phyloP scores from a whole-genome alignment of 148 eudicot genomes.

The Nepenthes gracilis region DNA sequence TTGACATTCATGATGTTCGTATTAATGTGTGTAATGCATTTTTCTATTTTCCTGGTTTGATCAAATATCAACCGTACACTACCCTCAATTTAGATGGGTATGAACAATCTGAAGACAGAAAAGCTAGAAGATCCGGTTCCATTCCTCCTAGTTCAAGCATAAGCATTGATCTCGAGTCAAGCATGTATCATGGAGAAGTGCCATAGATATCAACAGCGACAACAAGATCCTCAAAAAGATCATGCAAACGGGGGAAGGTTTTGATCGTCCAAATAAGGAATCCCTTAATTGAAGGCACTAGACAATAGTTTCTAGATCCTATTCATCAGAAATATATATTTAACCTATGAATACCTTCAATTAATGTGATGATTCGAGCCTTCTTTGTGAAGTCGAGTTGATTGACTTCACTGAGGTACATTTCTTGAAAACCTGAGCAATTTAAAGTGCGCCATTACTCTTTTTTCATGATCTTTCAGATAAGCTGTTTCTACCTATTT shows the following conservation, averaged over 20 bases:
- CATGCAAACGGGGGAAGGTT: slow-evolving; percentile 24
- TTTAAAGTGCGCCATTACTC: neutral
- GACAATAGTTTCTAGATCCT: no score
- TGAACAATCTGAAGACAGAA: slow-evolving; percentile 4
- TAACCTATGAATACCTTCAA: no score
- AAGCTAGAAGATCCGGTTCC: slow-evolving; percentile 2
- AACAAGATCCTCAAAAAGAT: slow-evolving; percentile 29
- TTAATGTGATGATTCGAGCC: neutral
- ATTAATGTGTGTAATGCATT: neutral
- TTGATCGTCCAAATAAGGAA: slow-evolving; percentile 32
- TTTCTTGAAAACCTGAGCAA: neutral
- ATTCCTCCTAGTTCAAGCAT: slow-evolving; percentile 5
- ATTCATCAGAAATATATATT: no score
- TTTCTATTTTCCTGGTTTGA: neutral
- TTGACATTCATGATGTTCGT: neutral
- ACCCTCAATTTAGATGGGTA: slow-evolving; percentile 24
- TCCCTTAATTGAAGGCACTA: slow-evolving; percentile 25
- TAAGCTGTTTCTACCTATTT: neutral
- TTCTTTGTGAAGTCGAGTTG: slow-evolving; percentile 23
- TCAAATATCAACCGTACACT: slow-evolving; percentile 1
- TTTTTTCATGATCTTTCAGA: neutral
- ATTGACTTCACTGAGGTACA: slow-evolving; percentile 27
- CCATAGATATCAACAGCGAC: slow-evolving; percentile 26
- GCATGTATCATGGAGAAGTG: slow-evolving; percentile 35
- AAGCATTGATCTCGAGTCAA: slow-evolving; percentile 27